Evolutionary conservation across 2,329 filamentous ascomycete genomes (phyloP), one percentile per base, ranked within the genome.

Genomic region (Apiospora arundinis): DNA sequence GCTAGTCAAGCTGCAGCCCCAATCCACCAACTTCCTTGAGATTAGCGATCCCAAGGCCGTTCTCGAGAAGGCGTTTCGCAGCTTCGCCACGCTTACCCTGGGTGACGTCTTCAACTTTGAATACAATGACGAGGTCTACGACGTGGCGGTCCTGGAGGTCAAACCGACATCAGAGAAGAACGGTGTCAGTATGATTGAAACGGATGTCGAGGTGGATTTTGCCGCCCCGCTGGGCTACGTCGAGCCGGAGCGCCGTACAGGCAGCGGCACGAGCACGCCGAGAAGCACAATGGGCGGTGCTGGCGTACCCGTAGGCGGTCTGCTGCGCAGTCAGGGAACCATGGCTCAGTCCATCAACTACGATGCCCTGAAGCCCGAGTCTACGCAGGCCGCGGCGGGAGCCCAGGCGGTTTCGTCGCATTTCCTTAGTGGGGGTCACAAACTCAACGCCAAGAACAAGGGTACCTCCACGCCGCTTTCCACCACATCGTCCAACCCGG

Each of bases 341-440:
- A 99, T 99, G 96, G 95, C 96, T 0, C 94, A 97, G 78, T 90
- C 94, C n/a, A 98, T 99, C 85, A 98, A 98, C 85, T 99, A 98
- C 82, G 89, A 91, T 69, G 90, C 95, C 44, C 97, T 99, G 75
- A 94, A 95, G 0, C 95, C 96, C 0, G 91, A 91, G 4, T 89
- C 93, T 8, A 89, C 87, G 2, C 87, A 91, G 18, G 91, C 90
- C 18, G 89, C 89, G 7, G 86, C 86, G 89, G 79, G 79, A 23
- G 78, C 79, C 45, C 76, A 78, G 23, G 79, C 79, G 0, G 76
- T 78, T 4, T 78, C 92, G 0, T 95, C 94, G 0, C 92, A 96
- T 80, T 98, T 98, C 81, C 81, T 92, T 0, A 90, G 91, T 2
- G 90, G 91, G 46, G 96, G 96, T 0, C 93, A 97, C 78, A 92